Evolutionary conservation across 768 basidiomycete genomes (phyloP).

Genomic region (Leccinum broughii): DNA sequence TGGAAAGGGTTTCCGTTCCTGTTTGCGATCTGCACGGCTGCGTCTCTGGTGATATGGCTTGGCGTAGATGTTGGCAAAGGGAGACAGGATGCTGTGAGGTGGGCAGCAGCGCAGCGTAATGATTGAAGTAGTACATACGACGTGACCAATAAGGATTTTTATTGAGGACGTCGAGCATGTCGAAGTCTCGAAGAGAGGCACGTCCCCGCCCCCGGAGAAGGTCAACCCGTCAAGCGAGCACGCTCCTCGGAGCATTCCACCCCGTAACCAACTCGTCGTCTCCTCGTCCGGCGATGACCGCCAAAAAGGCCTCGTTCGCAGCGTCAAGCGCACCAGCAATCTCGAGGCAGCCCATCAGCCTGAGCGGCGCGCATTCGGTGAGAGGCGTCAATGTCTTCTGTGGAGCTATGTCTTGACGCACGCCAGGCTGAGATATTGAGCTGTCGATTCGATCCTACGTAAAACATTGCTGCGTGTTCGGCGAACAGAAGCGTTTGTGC

Average conservation of each 20-base stretch:
- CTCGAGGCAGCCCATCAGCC: conserved; percentile 87
- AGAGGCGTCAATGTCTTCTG: conserved; percentile 30
- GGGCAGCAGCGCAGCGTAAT: conserved; percentile 44
- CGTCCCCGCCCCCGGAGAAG: conserved; percentile 56
- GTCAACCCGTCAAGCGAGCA: conserved; percentile 62
- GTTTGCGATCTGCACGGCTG: conserved; percentile 65
- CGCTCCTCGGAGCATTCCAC: conserved; percentile 46
- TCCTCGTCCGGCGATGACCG: conserved; percentile 73
- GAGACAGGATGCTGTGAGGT: conserved; percentile 56
- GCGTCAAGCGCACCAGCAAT: conserved; percentile 88
- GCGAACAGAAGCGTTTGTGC: conserved; percentile 87
- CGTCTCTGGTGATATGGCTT: conserved; percentile 79
- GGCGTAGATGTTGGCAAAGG: conserved; percentile 65
- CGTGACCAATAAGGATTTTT: not conserved
- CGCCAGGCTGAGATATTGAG: conserved; percentile 80
- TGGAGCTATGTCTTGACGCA: not conserved
- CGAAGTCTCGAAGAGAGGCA: conserved; percentile 80
- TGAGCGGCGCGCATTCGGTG: conserved; percentile 86
- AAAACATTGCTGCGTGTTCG: conserved; percentile 91
- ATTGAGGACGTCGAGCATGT: conserved; percentile 45
- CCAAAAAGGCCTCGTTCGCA: conserved; percentile 78
- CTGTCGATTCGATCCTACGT: conserved; percentile 90
- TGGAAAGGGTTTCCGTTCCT: conserved; percentile 88
- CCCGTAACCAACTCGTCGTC: conserved; percentile 71
- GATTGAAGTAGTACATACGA: not conserved